phyloP scores from a whole-genome alignment of 495 filamentous ascomycete genomes.

The Recurvomyces mirabilis region DNA sequence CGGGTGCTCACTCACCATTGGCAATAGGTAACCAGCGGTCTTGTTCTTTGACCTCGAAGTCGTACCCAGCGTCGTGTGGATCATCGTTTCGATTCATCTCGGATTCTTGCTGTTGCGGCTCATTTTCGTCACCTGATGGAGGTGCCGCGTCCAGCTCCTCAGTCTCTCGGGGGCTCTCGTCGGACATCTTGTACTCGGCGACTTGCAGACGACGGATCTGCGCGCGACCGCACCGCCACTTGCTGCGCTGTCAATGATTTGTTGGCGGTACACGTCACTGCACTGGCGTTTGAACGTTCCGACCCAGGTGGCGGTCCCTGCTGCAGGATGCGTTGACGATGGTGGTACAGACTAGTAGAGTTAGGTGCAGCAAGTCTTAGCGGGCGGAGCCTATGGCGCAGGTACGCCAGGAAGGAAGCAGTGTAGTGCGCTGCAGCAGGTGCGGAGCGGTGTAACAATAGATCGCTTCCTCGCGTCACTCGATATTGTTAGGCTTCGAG shows the following conservation, averaged over 20 bases:
- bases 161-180: constrained; percentile 52
- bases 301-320: constrained; percentile 12
- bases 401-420: too few species aligned
- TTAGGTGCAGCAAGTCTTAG: too few species aligned
- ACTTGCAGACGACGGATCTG: constrained; percentile 49
- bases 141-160: constrained; percentile 80
- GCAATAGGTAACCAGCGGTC: constrained; percentile 99
- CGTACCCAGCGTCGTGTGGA: constrained; percentile 58
- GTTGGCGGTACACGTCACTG: constrained; percentile 32
- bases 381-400: too few species aligned
- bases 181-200: constrained; percentile 52
- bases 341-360: too few species aligned
- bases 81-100: constrained; percentile 55
- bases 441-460: constrained; percentile 5
- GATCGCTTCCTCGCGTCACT: constrained; percentile 1
- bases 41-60: constrained; percentile 99
- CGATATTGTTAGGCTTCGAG: too few species aligned
- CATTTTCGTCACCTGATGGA: constrained; percentile 82
- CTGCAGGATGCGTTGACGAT: constrained; percentile 11
- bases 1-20: constrained; percentile 78
- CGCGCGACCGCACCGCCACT: constrained; percentile 19
- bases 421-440: too few species aligned
- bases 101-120: constrained; percentile 7
- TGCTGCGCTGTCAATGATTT: constrained; percentile 28
- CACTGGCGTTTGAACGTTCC: constrained; percentile 6